Conservation (phyloP, 169 alveolate genomes). For the Plasmodium cynomolgi region DNA sequence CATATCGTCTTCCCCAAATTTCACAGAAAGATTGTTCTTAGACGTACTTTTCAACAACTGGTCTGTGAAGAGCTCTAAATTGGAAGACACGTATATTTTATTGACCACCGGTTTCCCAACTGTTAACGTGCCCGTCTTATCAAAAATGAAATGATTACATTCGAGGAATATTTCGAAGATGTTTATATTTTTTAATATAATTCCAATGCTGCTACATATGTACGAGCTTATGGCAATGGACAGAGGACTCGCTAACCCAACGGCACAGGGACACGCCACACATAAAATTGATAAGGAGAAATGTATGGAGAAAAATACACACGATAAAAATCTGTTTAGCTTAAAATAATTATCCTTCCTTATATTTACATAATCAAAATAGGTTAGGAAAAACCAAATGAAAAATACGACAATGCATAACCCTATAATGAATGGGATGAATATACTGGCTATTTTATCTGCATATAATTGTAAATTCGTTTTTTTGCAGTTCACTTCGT, state of each 20-base stretch:
- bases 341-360: constrained; percentile 30
- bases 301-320: constrained; percentile 62
- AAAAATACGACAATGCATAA: constrained; percentile 65
- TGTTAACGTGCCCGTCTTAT: constrained; percentile 71
- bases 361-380: constrained; percentile 58
- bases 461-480: constrained; percentile 74
- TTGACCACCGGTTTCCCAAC: constrained; percentile 73
- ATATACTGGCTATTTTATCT: constrained; percentile 63
- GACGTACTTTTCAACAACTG: constrained; percentile 29
- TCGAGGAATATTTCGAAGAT: constrained; percentile 51
- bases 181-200: constrained; percentile 64
- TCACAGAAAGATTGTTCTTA: constrained; percentile 4
- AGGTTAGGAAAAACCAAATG: constrained; percentile 55
- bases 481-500: constrained; percentile 53
- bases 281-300: constrained; percentile 72
- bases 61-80: constrained; percentile 46
- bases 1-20: neutral
- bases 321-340: constrained; percentile 33
- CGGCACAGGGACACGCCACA: constrained; percentile 77
- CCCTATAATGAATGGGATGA: constrained; percentile 43
- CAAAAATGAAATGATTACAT: constrained; percentile 72
- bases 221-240: constrained; percentile 70
- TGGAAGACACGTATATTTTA: constrained; percentile 41
- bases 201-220: constrained; percentile 65
- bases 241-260: constrained; percentile 68